These are phyloP conservation scores for Candida nitratophila DNA, from an alignment of 805 yeast genomes.

Conservation along the genomic window DNA sequence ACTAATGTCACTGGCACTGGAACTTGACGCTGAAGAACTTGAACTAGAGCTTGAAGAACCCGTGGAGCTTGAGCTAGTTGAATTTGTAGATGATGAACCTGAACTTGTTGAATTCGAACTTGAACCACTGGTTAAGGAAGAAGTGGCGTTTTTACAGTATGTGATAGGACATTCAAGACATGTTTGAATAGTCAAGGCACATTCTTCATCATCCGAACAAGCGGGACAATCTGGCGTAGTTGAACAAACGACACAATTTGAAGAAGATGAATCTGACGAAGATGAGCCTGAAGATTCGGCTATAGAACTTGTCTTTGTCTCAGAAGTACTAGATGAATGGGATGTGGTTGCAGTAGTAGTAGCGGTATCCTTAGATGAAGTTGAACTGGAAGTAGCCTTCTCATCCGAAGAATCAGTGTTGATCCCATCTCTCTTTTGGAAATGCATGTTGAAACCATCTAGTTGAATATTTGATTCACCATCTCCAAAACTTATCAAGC, in stretches of 20 bases:
- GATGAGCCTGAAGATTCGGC: too few relatives aligned
- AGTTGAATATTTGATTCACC: neutral
- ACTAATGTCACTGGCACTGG: neutral
- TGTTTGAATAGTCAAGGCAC: conserved; percentile 48
- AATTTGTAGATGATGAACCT: neutral
- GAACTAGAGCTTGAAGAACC: neutral
- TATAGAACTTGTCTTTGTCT: too few relatives aligned
- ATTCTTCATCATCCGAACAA: conserved; percentile 46
- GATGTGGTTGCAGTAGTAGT: neutral
- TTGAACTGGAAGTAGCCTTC: too few relatives aligned
- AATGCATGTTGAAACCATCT: too few relatives aligned
- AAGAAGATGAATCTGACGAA: neutral
- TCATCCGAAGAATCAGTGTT: too few relatives aligned
- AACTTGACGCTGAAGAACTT: too few relatives aligned
- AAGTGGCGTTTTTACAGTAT: conserved; percentile 34
- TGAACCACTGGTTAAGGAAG: conserved; percentile 7
- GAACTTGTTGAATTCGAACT: conserved; percentile 8
- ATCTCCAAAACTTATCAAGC: neutral
- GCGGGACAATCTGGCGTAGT: conserved; percentile 41
- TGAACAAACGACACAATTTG: conserved; percentile 23
- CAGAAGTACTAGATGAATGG: neutral
- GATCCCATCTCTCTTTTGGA: too few relatives aligned
- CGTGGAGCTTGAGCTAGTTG: neutral
- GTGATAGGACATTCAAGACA: conserved; percentile 52
- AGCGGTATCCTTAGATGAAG: too few relatives aligned